Conservation (phyloP, 371 early-diverging fungal genomes). For the Mortierella sp. region DNA sequence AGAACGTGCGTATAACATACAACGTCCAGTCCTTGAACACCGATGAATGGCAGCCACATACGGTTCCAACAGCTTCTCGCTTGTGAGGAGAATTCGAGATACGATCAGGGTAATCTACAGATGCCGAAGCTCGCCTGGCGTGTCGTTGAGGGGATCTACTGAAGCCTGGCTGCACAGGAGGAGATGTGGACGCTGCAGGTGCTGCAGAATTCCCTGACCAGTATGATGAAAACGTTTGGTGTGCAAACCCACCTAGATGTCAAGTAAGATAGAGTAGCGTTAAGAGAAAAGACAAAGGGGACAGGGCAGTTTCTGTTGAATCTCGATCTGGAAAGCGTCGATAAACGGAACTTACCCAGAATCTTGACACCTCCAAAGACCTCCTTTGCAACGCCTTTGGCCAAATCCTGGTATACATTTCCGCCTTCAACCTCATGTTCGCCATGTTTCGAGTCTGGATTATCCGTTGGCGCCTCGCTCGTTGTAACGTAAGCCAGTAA, state of each 20-base stretch:
- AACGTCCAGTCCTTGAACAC: no score
- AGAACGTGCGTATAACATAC: no score
- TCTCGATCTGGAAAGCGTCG: no score
- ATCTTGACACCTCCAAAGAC: constrained; percentile 78
- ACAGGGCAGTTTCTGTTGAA: no score
- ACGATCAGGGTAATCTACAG: constrained; percentile 39
- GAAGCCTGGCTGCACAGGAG: constrained; percentile 28
- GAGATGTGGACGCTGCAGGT: constrained; percentile 37
- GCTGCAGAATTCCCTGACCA: constrained; percentile 40
- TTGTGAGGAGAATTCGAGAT: constrained; percentile 39
- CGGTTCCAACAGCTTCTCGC: constrained; percentile 46
- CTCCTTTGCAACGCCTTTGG: constrained; percentile 76
- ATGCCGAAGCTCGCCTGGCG: constrained; percentile 31
- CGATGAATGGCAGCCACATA: constrained; percentile 2
- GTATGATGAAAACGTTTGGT: constrained; percentile 47
- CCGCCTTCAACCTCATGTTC: constrained; percentile 28
- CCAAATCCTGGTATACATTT: constrained; percentile 61
- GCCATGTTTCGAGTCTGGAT: constrained; percentile 30
- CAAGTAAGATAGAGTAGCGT: not conserved
- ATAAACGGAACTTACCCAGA: constrained; percentile 58
- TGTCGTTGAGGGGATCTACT: constrained; percentile 28
- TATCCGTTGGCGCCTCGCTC: constrained; percentile 40
- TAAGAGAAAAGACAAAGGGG: no score
- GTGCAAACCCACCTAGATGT: constrained; percentile 47
- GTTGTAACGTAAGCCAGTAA: constrained; percentile 74